Evolutionary conservation across 176 grass and related monocot species (phyloP), one percentile per base, ranked within the genome.

Genomic region (Avena atlantica): DNA sequence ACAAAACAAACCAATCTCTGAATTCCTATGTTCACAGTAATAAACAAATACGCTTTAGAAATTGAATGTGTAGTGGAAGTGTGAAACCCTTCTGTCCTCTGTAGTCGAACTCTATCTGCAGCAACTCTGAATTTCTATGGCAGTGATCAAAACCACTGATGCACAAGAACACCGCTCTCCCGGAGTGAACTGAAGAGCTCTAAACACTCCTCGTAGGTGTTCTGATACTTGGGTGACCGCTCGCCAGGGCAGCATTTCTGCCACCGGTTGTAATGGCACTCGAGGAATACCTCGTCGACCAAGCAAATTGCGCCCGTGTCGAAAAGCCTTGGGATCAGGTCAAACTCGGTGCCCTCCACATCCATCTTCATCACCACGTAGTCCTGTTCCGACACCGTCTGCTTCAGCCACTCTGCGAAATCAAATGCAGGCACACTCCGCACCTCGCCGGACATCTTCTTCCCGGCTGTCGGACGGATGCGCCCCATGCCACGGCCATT

Each of bases 331-430:
- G 93, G 93, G 57, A 95, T 80, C 71, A 95, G 79, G 44, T 95
- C 93, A 25, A 95, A 95, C 65, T 95, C 93, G 0, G 93, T 93
- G 42, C 93, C 93, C 64, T 95, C 93, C 25, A 95, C 87, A 67
- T 95, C 93, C 91, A 95, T 95, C 88, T 95, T 95, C 89, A 95
- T 88, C 79, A 95, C 93, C 71, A 95, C 91, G 4, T 93, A 95
- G 65, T 95, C 93, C 85, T 84, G 88, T 65, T 89, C 78, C 7
- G 88, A 89, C 64, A 91, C 84, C 14, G 89, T 89, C 72, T 34
- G 79, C 84, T 91, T 95, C 58, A 95, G 37, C 93, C 93, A 95
- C 25, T 73, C 74, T 0, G 93, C 88, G 37, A 95, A 93, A 87
- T 95, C 93, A 80, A 95, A 91, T 15, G 91, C 93, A 0, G 84